These are phyloP conservation scores for Talaromyces albobiverticillius DNA, from an alignment of 2,329 filamentous ascomycete species.

Conservation along the genomic window DNA sequence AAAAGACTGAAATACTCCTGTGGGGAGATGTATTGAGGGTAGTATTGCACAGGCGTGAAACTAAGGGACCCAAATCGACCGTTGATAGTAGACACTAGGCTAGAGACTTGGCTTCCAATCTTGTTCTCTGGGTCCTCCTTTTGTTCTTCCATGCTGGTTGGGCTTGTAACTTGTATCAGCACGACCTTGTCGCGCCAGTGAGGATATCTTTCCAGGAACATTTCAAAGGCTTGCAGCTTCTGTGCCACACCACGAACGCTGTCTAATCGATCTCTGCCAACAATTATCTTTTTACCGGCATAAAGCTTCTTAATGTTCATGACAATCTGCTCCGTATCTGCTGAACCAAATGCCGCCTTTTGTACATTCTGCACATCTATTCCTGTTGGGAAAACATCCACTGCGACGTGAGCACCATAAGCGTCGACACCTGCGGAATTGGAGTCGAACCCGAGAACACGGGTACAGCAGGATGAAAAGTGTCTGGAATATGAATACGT, in stretches of 20 bases:
- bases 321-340: slow-evolving; percentile 69
- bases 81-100: slow-evolving; percentile 88
- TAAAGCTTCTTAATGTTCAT: slow-evolving; percentile 72
- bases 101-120: slow-evolving; percentile 83
- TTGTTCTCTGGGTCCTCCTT: slow-evolving; percentile 74
- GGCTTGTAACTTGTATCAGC: slow-evolving; percentile 90
- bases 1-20: slow-evolving; percentile 95
- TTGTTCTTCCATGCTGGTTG: slow-evolving; percentile 74
- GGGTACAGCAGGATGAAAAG: slow-evolving; percentile 90
- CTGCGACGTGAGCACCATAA: slow-evolving; percentile 82
- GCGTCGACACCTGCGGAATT: slow-evolving; percentile 82
- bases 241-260: slow-evolving; percentile 91
- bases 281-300: slow-evolving; percentile 88
- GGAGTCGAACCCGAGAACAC: slow-evolving; percentile 85
- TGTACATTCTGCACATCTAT: slow-evolving; percentile 84
- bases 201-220: slow-evolving; percentile 84
- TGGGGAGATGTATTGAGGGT: slow-evolving; percentile 84
- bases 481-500: slow-evolving; percentile 93
- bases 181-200: slow-evolving; percentile 92
- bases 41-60: slow-evolving; percentile 90
- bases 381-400: slow-evolving; percentile 91
- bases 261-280: slow-evolving; percentile 90
- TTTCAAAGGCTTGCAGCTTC: slow-evolving; percentile 90
- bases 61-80: slow-evolving; percentile 83
- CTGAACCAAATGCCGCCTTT: slow-evolving; percentile 67